Evolutionary conservation across 768 basidiomycete genomes (phyloP).

Genomic region (Suillus occidentalis): DNA sequence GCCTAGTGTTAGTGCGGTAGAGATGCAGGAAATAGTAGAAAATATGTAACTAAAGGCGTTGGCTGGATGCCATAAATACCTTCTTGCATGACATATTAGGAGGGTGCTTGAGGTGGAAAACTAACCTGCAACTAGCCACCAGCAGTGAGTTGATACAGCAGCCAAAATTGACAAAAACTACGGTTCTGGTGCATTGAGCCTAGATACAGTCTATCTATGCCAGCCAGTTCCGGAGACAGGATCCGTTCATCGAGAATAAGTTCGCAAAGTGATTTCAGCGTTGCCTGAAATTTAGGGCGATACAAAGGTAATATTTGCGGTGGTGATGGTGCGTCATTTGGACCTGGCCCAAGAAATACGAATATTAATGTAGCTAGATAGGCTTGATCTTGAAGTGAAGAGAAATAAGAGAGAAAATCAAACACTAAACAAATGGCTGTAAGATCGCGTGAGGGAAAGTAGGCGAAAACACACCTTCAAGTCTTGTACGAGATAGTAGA

Average conservation of each 20-base stretch:
- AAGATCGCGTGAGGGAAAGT: constrained; percentile 1
- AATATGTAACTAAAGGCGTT: background rate
- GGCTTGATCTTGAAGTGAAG: constrained; percentile 99
- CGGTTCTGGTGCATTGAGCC: background rate
- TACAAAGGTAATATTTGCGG: background rate
- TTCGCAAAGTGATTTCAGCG: background rate
- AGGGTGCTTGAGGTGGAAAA: background rate
- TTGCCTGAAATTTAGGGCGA: background rate
- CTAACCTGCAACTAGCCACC: background rate
- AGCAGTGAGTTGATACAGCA: background rate
- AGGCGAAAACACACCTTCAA: constrained; percentile 63
- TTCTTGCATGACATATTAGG: background rate
- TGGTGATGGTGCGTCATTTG: background rate
- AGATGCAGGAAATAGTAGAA: constrained; percentile 54
- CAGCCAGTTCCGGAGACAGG: background rate
- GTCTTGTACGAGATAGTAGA: constrained; percentile 98
- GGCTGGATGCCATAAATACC: background rate
- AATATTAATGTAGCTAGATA: constrained; percentile 49
- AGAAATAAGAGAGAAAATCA: constrained; percentile 97
- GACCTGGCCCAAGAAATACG: background rate
- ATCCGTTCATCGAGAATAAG: background rate
- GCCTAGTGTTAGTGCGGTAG: constrained; percentile 52
- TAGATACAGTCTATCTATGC: background rate
- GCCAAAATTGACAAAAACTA: background rate
- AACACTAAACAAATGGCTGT: constrained; percentile 56